These are phyloP conservation scores for Penicillium ochrochloron DNA, from an alignment of 495 filamentous ascomycete species.

Conservation along the genomic window DNA sequence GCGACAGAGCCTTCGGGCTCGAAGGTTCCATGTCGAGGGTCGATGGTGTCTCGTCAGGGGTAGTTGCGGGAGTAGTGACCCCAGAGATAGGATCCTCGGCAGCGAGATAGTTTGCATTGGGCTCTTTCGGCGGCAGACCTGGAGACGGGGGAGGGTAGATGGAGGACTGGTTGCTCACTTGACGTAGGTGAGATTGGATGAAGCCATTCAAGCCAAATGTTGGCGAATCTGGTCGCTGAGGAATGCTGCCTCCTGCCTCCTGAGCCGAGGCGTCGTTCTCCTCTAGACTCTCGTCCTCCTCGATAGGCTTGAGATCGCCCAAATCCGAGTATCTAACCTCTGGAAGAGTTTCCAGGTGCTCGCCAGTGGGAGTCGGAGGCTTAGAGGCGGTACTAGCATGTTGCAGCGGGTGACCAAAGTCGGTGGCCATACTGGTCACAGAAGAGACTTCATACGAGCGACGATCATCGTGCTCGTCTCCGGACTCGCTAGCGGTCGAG, in stretches of 20 bases:
- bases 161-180: slow-evolving; percentile 80
- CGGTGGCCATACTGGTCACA: slow-evolving; percentile 31
- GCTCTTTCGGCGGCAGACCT: slow-evolving; percentile 26
- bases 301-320: slow-evolving; percentile 49
- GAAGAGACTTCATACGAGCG: slow-evolving; percentile 33
- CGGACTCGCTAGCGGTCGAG: slow-evolving; percentile 50
- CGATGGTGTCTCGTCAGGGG: slow-evolving; percentile 5
- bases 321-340: slow-evolving; percentile 50
- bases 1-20: slow-evolving; percentile 18
- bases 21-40: background rate
- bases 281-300: slow-evolving; percentile 37
- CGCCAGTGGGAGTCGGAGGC: slow-evolving; percentile 34
- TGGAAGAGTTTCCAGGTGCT: slow-evolving; percentile 40
- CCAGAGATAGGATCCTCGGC: background rate
- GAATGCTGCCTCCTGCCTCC: slow-evolving; percentile 22
- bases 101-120: slow-evolving; percentile 6
- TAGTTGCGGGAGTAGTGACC: slow-evolving; percentile 4
- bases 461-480: slow-evolving; percentile 42
- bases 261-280: slow-evolving; percentile 5
- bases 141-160: slow-evolving; percentile 63
- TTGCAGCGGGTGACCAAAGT: slow-evolving; percentile 40
- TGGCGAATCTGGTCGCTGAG: slow-evolving; percentile 72
- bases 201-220: slow-evolving; percentile 72
- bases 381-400: slow-evolving; percentile 33
- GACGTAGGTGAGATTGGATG: slow-evolving; percentile 79